Percentiles rank a stretch among this genome's conserved stretches.
These are phyloP conservation scores for Mycena pura DNA, from an alignment of 768 basidiomycete species.

Conservation along the genomic window DNA sequence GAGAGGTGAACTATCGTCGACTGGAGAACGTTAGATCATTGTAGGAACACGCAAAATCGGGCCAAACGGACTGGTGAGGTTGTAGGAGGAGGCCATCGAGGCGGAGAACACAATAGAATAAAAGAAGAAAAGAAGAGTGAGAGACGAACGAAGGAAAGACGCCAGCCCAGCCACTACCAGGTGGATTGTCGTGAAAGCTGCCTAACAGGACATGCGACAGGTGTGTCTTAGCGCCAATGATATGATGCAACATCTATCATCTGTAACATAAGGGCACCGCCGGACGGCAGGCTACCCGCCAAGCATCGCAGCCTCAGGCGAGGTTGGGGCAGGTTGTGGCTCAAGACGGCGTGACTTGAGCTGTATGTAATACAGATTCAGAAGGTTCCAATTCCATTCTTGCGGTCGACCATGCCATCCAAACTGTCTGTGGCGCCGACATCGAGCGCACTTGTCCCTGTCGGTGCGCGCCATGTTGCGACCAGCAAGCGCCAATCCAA, in stretches of 20 bases:
- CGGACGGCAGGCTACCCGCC: no score
- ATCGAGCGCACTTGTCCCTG: slow-evolving; percentile 57
- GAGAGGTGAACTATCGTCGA: slow-evolving; percentile 64
- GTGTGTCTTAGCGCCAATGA: neutral
- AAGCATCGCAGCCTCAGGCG: no score
- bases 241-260: neutral
- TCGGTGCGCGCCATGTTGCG: slow-evolving; percentile 61
- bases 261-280: neutral
- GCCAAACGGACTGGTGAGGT: slow-evolving; percentile 44
- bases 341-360: no score
- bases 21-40: no score
- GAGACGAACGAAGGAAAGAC: slow-evolving; percentile 25
- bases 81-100: slow-evolving; percentile 56
- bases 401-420: slow-evolving; percentile 34
- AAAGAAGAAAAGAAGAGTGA: slow-evolving; percentile 25
- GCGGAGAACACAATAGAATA: slow-evolving; percentile 34
- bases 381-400: slow-evolving; percentile 2
- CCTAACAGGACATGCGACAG: slow-evolving; percentile 7
- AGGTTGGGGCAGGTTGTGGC: no score
- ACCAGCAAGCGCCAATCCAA: slow-evolving; percentile 42
- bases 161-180: slow-evolving; percentile 19
- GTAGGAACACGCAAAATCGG: no score
- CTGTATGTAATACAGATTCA: neutral
- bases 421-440: slow-evolving; percentile 30
- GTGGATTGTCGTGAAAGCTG: slow-evolving; percentile 16